Conservation (phyloP, 2,329 filamentous ascomycete genomes). For the Decorospora gaudefroyi region DNA sequence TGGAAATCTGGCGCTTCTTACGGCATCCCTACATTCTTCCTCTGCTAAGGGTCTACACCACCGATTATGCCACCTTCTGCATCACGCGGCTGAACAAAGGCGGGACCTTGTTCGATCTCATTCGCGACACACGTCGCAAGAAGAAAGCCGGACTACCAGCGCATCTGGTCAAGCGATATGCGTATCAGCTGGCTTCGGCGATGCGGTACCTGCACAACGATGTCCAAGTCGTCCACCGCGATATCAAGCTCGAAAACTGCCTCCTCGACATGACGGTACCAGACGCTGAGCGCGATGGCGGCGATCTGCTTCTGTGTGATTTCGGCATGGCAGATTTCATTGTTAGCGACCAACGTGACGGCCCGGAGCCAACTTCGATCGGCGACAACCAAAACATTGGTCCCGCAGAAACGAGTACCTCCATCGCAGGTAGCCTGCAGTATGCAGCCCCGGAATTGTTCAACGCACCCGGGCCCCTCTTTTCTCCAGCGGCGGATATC, state of each 20-base stretch:
- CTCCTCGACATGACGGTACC: conserved; percentile 61
- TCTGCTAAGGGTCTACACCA: conserved; percentile 67
- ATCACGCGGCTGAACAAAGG: conserved; percentile 67
- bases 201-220: conserved; percentile 70
- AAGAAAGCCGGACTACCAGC: conserved; percentile 53
- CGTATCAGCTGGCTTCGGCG: conserved; percentile 66
- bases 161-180: conserved; percentile 62
- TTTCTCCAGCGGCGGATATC: conserved; percentile 63
- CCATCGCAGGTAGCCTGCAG: conserved; percentile 63
- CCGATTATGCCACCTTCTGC: conserved; percentile 70
- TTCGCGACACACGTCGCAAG: conserved; percentile 58
- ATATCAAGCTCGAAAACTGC: conserved; percentile 72
- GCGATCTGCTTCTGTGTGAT: conserved; percentile 66
- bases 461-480: conserved; percentile 47
- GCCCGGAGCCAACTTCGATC: conserved; percentile 55
- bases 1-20: conserved; percentile 68
- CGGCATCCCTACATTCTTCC: conserved; percentile 65
- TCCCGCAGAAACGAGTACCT: conserved; percentile 61
- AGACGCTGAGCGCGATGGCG: conserved; percentile 55
- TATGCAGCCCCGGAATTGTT: conserved; percentile 59
- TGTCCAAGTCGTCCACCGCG: conserved; percentile 67
- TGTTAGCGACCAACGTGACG: conserved; percentile 58
- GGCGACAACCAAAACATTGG: conserved; percentile 53
- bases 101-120: conserved; percentile 66
- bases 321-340: conserved; percentile 73